Base-by-base conservation (phyloP, 768 basidiomycete genomes). In the Leccinum subgranulosum region DNA sequence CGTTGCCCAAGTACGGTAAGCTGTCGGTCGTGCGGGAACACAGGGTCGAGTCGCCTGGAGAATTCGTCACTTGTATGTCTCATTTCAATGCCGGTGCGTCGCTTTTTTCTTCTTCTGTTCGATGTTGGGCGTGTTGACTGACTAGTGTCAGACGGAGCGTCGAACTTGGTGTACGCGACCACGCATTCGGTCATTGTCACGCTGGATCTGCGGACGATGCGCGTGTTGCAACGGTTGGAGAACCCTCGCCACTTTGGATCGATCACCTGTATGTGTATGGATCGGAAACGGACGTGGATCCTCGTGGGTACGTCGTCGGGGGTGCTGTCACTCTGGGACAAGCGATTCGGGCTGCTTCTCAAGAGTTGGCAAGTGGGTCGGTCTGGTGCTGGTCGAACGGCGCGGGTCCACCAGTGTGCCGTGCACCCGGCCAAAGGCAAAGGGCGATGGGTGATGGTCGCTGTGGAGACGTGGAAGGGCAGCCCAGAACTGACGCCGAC, bases 371-470 rank as follows among this genome's bases (percentile, higher is more conserved):
- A 85, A 65, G 85, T 85, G 7, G 85, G 85, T 10, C 77, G 78
- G 6, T 78, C 82, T 4, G 76, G 79, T 11, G 75, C 76, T 2
- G 83, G 83, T 2, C 73, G 77, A 39, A 76, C 79, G 7, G 80
- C 79, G 3, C 81, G 84, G 36, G 82, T 95, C 23, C 81, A 91
- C 59, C 86, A 92, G 65, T 86, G 87, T 61, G 81, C 79, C 12
- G 76, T 94, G 0, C 96, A 98, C 65, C 96, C 95, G 0, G 83
- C 87, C 0, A 91, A 86, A 66, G 94, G 94, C 19, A 84, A 85
- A 58, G 94, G 94, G 0, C 86, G 88, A 49, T 98, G 94, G 93
- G 78, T 98, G 47, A 84, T 97, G 72, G 89, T 97, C 46, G 84
- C 94, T 0, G 73, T 88, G 15, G 89, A 89, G 65, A 76, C 83